Base-by-base conservation (phyloP, 371 early-diverging fungal genomes). In the Rhizopus stolonifer region DNA sequence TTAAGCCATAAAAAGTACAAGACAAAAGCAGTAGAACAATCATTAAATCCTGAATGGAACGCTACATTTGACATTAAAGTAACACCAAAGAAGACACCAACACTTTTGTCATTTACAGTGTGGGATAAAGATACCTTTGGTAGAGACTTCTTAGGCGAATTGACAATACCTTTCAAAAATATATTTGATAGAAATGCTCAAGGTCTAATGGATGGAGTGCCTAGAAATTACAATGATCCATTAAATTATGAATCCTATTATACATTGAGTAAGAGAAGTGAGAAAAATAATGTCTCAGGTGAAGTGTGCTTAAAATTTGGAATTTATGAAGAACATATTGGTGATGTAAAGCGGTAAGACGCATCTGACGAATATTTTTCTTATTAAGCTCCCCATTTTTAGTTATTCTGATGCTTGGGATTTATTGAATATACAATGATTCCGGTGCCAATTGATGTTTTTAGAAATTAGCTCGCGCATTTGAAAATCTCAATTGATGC, bases 41-140 rank as follows among this genome's bases (percentile, higher is more conserved):
- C 78, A 11, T 63, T 93, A 38, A 80, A 85, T 51, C 93, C 93
- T 1, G 78, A 72, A 18, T 93, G 93, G 91, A 79, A 90, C 49
- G 80, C 72, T 9, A 65, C 79, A 44, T 88, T 89, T 61, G 87
- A 86, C 26, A 79, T 89, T 62, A 67, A 66, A 17, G 38, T 87
- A 19, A 61, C 77, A 11, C 59, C 70, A 13, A 63, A 66, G 39
- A 74, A 74, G 17, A 53, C 70, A 14, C 81, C 82, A 1, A 62
- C 65, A 6, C 49, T 67, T 7, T 58, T 82, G 25, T 62, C 67
- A 15, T 60, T 84, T 18, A 80, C 76, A 18, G 78, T 86, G 18
- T 83, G 85, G 85, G 83, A 81, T 57, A 82, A 78, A 52, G 83
- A 84, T 65, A 71, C 77, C 10, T 78, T 83, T 62, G 77, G 81